Conservation (phyloP, 768 basidiomycete genomes). For the Phanerodontia chrysosporium region DNA sequence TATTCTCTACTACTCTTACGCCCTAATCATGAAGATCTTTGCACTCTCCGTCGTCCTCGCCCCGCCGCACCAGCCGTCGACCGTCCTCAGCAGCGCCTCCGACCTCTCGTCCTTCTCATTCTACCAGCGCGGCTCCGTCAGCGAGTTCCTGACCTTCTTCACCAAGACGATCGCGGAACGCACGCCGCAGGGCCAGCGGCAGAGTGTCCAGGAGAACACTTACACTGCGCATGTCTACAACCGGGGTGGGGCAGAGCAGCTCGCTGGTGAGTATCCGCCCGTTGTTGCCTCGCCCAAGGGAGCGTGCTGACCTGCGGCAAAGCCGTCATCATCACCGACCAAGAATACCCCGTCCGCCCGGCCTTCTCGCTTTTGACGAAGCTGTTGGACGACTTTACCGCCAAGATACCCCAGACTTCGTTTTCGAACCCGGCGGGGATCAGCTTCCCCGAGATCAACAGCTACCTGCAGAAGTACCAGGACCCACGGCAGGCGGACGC, state of each 20-base stretch:
- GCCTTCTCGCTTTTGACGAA: conserved; percentile 95
- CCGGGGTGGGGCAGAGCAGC: conserved; percentile 77
- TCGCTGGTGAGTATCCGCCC: conserved; percentile 59
- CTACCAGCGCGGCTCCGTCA: conserved; percentile 84
- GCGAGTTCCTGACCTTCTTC: conserved; percentile 93
- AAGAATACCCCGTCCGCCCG: conserved; percentile 94
- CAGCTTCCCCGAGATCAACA: conserved; percentile 71
- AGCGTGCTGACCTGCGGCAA: not conserved
- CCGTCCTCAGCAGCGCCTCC: conserved; percentile 59
- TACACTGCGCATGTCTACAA: conserved; percentile 95
- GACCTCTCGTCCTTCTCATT: conserved; percentile 92
- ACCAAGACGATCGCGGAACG: conserved; percentile 89
- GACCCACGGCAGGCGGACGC: conserved; percentile 96
- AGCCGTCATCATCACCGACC: conserved; percentile 92
- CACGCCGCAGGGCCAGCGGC: conserved; percentile 82
- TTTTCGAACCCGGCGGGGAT: conserved; percentile 64
- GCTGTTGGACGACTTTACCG: conserved; percentile 86
- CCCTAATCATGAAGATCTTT: conserved; percentile 87
- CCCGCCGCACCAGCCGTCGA: conserved; percentile 58
- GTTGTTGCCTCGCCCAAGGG: too few species aligned
- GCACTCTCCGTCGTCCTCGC: conserved; percentile 72
- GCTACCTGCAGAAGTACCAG: conserved; percentile 89
- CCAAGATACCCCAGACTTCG: conserved; percentile 70
- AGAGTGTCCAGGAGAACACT: conserved; percentile 90
- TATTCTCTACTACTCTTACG: not conserved